Evolutionary conservation across 2,329 filamentous ascomycete genomes (phyloP).

Genomic region (Ophiostoma tasmaniense): DNA sequence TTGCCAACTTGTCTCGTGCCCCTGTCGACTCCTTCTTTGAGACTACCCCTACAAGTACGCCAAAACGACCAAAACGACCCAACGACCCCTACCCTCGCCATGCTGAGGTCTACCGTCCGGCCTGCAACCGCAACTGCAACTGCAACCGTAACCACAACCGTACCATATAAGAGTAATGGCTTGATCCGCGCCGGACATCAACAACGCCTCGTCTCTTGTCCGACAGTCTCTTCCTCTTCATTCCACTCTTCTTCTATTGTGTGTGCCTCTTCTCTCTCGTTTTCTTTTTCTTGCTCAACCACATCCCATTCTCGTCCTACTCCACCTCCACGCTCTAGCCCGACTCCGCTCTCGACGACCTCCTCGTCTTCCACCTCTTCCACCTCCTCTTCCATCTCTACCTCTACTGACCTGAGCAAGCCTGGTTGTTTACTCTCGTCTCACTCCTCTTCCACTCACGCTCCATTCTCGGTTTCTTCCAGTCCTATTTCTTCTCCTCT

Average conservation of each 20-base stretch:
- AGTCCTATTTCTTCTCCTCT: background rate
- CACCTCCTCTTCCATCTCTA: background rate
- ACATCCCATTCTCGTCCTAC: conserved; percentile 4
- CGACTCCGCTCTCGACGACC: conserved; percentile 8
- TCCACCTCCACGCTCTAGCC: conserved; percentile 5
- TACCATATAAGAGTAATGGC: conserved; percentile 18
- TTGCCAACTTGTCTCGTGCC: conserved; percentile 8
- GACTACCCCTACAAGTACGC: background rate
- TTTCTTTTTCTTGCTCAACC: background rate
- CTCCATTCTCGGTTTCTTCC: conserved; percentile 4
- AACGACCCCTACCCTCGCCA: background rate
- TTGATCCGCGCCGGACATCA: conserved; percentile 17
- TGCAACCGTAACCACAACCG: background rate
- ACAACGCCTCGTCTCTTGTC: background rate
- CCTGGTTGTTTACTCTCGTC: conserved; percentile 2
- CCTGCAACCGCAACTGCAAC: background rate
- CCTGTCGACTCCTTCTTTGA: background rate
- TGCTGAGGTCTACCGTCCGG: conserved; percentile 3
- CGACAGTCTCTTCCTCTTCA: background rate
- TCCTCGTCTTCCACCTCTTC: background rate
- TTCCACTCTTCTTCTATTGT: conserved; percentile 2
- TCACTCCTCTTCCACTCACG: background rate
- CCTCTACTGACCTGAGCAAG: background rate
- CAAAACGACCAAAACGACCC: no score
- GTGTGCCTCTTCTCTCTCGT: background rate